Evolutionary conservation across 257 asterid species (phyloP).

Genomic region (Lycium barbarum): DNA sequence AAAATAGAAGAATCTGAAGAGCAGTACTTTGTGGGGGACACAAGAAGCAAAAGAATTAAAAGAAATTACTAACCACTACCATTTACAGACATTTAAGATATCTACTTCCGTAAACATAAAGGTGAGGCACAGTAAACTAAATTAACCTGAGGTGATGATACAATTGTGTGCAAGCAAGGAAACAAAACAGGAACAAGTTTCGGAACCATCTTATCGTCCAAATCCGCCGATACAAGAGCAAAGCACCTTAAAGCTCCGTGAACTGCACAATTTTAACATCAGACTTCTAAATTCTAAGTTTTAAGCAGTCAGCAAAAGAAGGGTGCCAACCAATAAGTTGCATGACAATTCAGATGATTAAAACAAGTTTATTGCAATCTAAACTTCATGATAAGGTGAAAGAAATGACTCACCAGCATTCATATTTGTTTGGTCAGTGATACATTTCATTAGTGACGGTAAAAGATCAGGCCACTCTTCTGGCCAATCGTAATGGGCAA

Average conservation of each 20-base stretch:
- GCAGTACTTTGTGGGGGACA: conserved; percentile 27
- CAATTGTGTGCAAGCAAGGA: conserved; percentile 77
- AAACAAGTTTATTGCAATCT: conserved; percentile 9
- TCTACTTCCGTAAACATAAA: background rate
- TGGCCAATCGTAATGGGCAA: conserved; percentile 93
- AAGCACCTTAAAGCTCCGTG: conserved; percentile 95
- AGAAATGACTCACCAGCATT: conserved; percentile 68
- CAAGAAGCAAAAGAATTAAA: conserved; percentile 1
- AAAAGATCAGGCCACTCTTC: conserved; percentile 94
- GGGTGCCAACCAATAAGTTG: background rate
- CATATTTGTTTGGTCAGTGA: conserved; percentile 65
- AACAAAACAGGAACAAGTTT: conserved; percentile 75
- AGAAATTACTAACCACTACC: conserved; percentile 15
- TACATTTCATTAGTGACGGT: conserved; percentile 68
- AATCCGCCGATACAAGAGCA: conserved; percentile 85
- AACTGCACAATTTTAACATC: conserved; percentile 55
- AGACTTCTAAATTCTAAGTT: background rate
- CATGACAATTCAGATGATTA: conserved; percentile 13
- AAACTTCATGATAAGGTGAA: conserved; percentile 11
- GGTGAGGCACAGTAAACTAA: background rate
- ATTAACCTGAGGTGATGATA: conserved; percentile 90
- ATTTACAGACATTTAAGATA: background rate
- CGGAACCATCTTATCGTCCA: conserved; percentile 91
- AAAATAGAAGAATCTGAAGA: conserved; percentile 35
- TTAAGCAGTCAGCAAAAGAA: background rate